phyloP scores from a whole-genome alignment of 306 rosid species.

The Prunus mume region DNA sequence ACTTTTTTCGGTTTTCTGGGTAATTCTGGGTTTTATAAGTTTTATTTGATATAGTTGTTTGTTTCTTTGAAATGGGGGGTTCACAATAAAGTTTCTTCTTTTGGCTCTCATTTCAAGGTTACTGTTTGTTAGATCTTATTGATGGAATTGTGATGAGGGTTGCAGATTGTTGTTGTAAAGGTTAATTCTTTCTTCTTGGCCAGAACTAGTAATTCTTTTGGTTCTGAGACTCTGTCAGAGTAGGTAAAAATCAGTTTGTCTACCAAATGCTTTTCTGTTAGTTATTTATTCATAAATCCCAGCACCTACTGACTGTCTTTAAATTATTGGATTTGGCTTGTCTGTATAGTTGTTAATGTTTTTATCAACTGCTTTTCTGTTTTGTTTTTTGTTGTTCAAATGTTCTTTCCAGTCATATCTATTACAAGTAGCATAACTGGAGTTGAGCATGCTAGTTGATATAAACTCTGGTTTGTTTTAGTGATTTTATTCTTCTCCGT shows the following conservation, averaged over 20 bases:
- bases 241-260: constrained; percentile 10
- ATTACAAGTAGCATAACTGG: neutral
- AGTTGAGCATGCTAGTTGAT: neutral
- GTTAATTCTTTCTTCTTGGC: constrained; percentile 11
- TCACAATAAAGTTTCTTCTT: neutral
- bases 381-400: neutral
- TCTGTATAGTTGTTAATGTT: neutral
- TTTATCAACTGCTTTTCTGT: neutral
- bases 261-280: constrained; percentile 8
- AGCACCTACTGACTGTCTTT: no score
- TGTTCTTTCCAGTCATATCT: neutral
- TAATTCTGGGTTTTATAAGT: constrained; percentile 8
- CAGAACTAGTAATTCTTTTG: neutral
- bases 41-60: neutral
- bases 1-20: neutral
- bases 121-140: constrained; percentile 3
- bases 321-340: neutral
- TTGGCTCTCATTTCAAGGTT: neutral
- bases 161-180: constrained; percentile 20
- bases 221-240: neutral
- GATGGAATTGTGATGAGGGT: neutral
- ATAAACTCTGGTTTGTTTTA: neutral
- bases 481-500: neutral
- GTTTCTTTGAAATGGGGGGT: neutral
- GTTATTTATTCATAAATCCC: neutral